These are phyloP conservation scores for Kurtzmaniella fragi DNA, from an alignment of 805 yeast species.

Conservation along the genomic window DNA sequence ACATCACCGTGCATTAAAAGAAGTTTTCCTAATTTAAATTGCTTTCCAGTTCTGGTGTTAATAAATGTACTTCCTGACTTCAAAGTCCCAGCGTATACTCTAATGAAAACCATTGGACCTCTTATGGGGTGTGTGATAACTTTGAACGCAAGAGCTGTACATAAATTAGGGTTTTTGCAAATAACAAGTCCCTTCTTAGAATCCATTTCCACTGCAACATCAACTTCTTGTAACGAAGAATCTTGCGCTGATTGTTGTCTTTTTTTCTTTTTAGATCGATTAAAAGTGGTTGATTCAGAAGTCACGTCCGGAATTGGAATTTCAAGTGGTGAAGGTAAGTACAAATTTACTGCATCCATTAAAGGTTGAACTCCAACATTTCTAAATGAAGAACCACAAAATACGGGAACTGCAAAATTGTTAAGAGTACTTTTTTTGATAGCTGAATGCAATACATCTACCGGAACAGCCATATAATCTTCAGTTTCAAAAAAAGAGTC, in stretches of 20 bases:
- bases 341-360: conserved; percentile 74
- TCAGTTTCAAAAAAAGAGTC: conserved; percentile 74
- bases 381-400: conserved; percentile 89
- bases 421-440: conserved; percentile 59
- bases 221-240: conserved; percentile 1
- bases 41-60: conserved; percentile 67
- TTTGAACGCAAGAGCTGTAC: conserved; percentile 85
- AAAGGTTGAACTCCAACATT: conserved; percentile 95
- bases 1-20: conserved; percentile 84
- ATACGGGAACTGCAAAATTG: conserved; percentile 63
- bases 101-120: conserved; percentile 77
- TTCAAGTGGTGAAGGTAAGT: conserved; percentile 79
- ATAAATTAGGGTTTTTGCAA: conserved; percentile 52
- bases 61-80: conserved; percentile 55
- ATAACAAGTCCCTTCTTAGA: conserved; percentile 44
- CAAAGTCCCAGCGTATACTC: conserved; percentile 83
- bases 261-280: conserved; percentile 10
- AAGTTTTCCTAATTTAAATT: conserved; percentile 61
- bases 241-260: conserved; percentile 1
- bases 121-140: conserved; percentile 80
- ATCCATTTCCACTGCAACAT: conserved; percentile 34
- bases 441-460: conserved; percentile 49
- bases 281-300: conserved; percentile 14
- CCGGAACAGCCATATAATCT: conserved; percentile 63
- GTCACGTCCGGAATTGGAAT: conserved; percentile 51